These are phyloP conservation scores for Hyphopichia homilentoma DNA, from an alignment of 805 yeast genomes.

Conservation along the genomic window DNA sequence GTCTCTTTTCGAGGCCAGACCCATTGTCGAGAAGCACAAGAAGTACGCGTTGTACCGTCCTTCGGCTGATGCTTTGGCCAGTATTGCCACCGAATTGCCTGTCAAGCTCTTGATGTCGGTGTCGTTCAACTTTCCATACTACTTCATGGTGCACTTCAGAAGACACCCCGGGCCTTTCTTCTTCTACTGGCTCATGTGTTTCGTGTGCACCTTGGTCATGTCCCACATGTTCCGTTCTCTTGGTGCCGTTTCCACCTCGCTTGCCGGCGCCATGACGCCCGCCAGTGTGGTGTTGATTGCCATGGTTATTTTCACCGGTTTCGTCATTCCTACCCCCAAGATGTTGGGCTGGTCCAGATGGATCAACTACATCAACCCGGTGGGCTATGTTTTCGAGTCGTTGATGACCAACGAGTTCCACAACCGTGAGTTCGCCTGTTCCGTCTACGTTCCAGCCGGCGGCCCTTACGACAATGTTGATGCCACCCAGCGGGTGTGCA, in stretches of 20 bases:
- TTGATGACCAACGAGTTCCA: constrained; percentile 65
- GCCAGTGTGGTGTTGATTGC: constrained; percentile 45
- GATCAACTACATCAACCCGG: constrained; percentile 42
- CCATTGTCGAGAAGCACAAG: constrained; percentile 68
- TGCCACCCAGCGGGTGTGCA: constrained; percentile 46
- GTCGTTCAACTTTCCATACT: constrained; percentile 27
- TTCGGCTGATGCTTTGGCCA: constrained; percentile 66
- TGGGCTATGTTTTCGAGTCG: constrained; percentile 48
- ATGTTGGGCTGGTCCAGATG: constrained; percentile 67
- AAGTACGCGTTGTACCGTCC: constrained; percentile 71
- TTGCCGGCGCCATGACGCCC: constrained; percentile 43
- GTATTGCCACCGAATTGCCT: constrained; percentile 60
- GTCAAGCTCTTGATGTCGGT: constrained; percentile 41
- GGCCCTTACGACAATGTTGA: constrained; percentile 42
- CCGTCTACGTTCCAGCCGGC: constrained; percentile 59
- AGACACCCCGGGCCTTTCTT: constrained; percentile 35
- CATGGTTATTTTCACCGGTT: constrained; percentile 53
- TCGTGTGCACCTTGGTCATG: constrained; percentile 34
- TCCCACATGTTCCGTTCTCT: constrained; percentile 39
- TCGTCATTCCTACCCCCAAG: constrained; percentile 37
- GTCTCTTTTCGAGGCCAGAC: constrained; percentile 55
- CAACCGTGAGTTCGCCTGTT: constrained; percentile 52
- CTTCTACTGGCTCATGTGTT: constrained; percentile 32
- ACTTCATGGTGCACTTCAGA: constrained; percentile 49
- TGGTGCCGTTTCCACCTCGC: constrained; percentile 39